Evolutionary conservation across 2,329 filamentous ascomycete species (phyloP), one percentile per base, ranked within the genome.

Genomic region (Xylariaceae sp.): DNA sequence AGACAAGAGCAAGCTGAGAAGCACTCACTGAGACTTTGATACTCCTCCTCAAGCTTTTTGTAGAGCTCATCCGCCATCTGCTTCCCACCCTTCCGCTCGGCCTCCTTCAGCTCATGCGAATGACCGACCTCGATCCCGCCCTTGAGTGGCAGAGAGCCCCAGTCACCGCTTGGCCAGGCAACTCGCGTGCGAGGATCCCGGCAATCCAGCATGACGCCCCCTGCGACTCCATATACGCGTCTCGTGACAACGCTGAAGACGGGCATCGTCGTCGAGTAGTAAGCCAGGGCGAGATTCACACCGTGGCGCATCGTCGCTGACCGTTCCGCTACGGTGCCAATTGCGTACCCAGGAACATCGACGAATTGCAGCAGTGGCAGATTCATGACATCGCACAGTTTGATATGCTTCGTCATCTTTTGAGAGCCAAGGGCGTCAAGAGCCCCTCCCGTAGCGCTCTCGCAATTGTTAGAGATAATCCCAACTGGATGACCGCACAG

Each of bases 151-250:
- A 49, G 34, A 22, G 46, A 49, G 0, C 46, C 46, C 46, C 46
- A 49, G 17, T 49, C 46, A 12, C 46, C 46, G 19, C 46, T 44
- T 3, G 46, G 46, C 46, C 46, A 49, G 9, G 46, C 46, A n/a
- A 49, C 43, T 11, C 46, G 43, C 46, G 44, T 46, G 9, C 46
- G 40, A 7, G 46, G 46, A 17, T 49, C 43, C 4, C 46, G 46
- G n/a, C 46, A 49, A 19, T 49, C 46, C 2, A 46, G 38, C 46
- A 49, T 49, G 1, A 46, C 46, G 11, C 43, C 46, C 11, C 40
- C 46, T 2, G 46, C 40, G 16, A 46, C 46, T 4, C 46, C 46
- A 13, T 49, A 49, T 9, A 34, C 46, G 19, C 46, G 46, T 9
- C 41, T 32, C 16, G 46, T 43, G 12, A 49, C 41, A 18, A 49